Conservation (phyloP, 805 yeast genomes). For the Naumovozyma baii region DNA sequence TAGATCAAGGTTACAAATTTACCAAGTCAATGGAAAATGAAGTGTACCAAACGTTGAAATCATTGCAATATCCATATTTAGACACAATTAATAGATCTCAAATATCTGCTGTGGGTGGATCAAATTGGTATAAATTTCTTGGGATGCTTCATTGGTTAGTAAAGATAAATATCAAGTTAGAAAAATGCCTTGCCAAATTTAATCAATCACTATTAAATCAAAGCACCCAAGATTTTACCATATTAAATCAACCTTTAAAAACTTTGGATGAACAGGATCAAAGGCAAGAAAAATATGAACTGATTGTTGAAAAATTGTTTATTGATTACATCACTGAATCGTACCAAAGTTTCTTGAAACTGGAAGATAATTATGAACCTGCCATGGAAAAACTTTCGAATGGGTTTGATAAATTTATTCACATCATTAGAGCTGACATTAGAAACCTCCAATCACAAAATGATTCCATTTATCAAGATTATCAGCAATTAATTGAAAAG, state of each 20-base stretch:
- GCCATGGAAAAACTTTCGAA: constrained; percentile 45
- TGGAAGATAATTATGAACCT: constrained; percentile 51
- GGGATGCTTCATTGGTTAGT: constrained; percentile 82
- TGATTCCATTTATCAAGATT: constrained; percentile 31
- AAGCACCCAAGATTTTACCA: constrained; percentile 26
- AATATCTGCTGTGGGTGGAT: constrained; percentile 84
- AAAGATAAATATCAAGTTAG: constrained; percentile 40
- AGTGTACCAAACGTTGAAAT: constrained; percentile 55
- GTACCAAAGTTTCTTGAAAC: constrained; percentile 55
- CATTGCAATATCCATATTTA: constrained; percentile 66
- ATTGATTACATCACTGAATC: constrained; percentile 55
- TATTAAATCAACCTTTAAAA: constrained; percentile 17
- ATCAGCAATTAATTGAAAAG: constrained; percentile 36
- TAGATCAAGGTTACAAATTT: constrained; percentile 73
- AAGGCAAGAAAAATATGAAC: constrained; percentile 29
- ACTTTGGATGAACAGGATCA: constrained; percentile 25
- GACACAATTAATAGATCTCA: constrained; percentile 76
- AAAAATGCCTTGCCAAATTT: constrained; percentile 20
- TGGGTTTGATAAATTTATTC: constrained; percentile 44
- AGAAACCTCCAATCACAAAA: constrained; percentile 35
- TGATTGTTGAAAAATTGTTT: constrained; percentile 37
- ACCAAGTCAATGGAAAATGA: constrained; percentile 64
- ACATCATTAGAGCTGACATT: constrained; percentile 40
- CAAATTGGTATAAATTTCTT: constrained; percentile 73
- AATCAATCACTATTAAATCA: constrained; percentile 18